Evolutionary conservation across 108 stramenopile species (phyloP).

Genomic region (Fragilaria crotonensis): DNA sequence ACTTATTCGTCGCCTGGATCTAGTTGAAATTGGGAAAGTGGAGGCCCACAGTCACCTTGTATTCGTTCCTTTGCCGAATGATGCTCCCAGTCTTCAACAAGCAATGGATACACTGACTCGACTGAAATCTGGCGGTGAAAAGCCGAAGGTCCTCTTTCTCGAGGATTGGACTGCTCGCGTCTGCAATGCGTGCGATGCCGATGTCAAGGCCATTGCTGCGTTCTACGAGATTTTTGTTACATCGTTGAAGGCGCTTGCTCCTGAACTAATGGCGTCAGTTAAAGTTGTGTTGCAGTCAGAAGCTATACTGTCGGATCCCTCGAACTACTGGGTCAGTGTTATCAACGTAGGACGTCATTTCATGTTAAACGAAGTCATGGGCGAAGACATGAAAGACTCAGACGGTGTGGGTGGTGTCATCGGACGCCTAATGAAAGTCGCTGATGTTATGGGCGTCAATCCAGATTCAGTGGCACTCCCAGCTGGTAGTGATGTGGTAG

Average conservation of each 20-base stretch:
- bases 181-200: constrained; percentile 67
- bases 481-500: constrained; percentile 15
- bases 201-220: constrained; percentile 73
- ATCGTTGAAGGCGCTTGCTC: constrained; percentile 54
- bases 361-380: constrained; percentile 78
- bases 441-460: constrained; percentile 71
- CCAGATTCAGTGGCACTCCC: constrained; percentile 53
- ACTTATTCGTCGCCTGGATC: constrained; percentile 53
- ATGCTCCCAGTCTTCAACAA: constrained; percentile 65
- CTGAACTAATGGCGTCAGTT: constrained; percentile 57
- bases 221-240: constrained; percentile 62
- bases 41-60: constrained; percentile 65
- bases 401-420: constrained; percentile 81
- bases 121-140: constrained; percentile 22
- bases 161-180: constrained; percentile 86
- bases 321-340: constrained; percentile 92
- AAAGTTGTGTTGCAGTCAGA: constrained; percentile 72
- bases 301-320: constrained; percentile 82
- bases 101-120: constrained; percentile 51
- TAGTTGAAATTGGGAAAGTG: constrained; percentile 49
- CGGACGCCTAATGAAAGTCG: constrained; percentile 74
- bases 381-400: constrained; percentile 66
- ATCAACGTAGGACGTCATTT: constrained; percentile 90
- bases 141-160: constrained; percentile 55
- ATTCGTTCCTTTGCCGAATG: constrained; percentile 71